These are phyloP conservation scores for Picea sitchensis DNA, from an alignment of 75 land plant genomes.

Conservation along the genomic window DNA sequence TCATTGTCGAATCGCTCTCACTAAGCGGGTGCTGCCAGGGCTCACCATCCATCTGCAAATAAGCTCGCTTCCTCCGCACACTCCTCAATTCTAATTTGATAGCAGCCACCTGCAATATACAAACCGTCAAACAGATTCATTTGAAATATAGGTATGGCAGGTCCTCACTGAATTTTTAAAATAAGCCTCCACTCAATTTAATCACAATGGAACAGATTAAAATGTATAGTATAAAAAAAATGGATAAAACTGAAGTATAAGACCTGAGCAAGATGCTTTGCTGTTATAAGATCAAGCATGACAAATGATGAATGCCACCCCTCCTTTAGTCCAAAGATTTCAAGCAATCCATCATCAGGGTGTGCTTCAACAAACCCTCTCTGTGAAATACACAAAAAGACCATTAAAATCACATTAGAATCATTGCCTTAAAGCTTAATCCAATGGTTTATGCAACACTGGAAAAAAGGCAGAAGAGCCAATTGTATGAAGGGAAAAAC, in stretches of 20 bases:
- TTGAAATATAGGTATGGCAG: background rate
- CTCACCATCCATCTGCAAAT: slow-evolving; percentile 93
- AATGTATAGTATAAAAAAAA: background rate
- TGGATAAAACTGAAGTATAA: background rate
- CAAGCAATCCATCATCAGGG: slow-evolving; percentile 90
- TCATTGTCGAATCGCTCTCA: slow-evolving; percentile 39
- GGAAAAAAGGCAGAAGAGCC: background rate
- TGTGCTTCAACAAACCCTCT: slow-evolving; percentile 79
- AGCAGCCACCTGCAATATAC: slow-evolving; percentile 63
- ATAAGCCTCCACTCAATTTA: background rate
- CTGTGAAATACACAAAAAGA: slow-evolving; percentile 29
- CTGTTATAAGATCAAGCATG: slow-evolving; percentile 74
- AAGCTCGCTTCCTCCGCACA: slow-evolving; percentile 43
- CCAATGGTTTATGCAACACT: background rate
- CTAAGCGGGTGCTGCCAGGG: slow-evolving; percentile 84
- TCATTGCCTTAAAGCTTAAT: background rate
- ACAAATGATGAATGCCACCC: slow-evolving; percentile 98
- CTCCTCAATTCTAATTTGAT: slow-evolving; percentile 67
- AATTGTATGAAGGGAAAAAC: background rate
- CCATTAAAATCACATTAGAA: background rate
- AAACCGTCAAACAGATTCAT: background rate
- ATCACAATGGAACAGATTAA: background rate
- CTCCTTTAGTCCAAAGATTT: slow-evolving; percentile 88
- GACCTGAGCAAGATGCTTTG: slow-evolving; percentile 96
- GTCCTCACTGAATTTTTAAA: background rate